phyloP scores from a whole-genome alignment of 352 stramenopile genomes.

The Blastocystis sp. region DNA sequence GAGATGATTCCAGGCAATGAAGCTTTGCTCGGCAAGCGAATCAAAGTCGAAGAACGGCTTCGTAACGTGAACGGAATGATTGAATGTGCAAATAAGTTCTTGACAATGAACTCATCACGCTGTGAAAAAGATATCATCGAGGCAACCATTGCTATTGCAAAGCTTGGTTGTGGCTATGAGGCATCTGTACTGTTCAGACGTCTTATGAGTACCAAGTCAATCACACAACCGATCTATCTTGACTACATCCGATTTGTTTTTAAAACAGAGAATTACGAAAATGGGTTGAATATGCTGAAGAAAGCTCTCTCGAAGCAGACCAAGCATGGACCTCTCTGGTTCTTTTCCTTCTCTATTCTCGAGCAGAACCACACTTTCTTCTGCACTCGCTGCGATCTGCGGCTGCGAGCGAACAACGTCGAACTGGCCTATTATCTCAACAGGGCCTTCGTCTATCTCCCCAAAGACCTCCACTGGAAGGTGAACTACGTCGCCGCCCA shows the following conservation, averaged over 20 bases:
- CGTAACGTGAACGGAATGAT: not conserved
- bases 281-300: not conserved
- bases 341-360: conserved; percentile 19
- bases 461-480: conserved; percentile 10
- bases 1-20: not conserved
- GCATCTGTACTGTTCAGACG: not conserved
- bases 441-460: not conserved
- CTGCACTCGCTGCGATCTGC: not conserved
- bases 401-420: not conserved
- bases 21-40: not conserved
- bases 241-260: conserved; percentile 36
- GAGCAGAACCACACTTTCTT: conserved; percentile 4
- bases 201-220: not conserved
- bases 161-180: not conserved
- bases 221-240: not conserved
- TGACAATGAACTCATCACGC: not conserved
- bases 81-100: not conserved
- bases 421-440: not conserved
- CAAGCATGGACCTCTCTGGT: not conserved
- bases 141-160: not conserved
- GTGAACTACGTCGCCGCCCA: conserved; percentile 35
- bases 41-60: conserved; percentile 34
- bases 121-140: not conserved
- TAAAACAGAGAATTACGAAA: conserved; percentile 25
- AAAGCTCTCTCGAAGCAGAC: not conserved